These are phyloP conservation scores for Triglochin maritima DNA, from an alignment of 106 monocot species.

Conservation along the genomic window DNA sequence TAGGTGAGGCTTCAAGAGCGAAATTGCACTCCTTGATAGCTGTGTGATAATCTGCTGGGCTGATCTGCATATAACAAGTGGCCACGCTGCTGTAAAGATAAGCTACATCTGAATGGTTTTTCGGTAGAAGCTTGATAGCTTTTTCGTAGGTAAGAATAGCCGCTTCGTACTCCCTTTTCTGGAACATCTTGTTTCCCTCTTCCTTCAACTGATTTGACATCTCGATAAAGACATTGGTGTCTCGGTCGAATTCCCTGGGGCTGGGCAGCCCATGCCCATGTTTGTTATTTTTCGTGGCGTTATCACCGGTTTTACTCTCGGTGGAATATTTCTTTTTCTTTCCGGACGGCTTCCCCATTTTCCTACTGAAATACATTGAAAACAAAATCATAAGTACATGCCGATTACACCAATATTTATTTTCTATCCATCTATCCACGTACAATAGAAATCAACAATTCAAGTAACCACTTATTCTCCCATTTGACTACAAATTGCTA, in stretches of 20 bases:
- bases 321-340: slow-evolving; percentile 64
- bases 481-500: too few relatives aligned
- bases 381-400: too few relatives aligned
- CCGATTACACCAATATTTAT: too few relatives aligned
- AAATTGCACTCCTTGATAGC: slow-evolving; percentile 80
- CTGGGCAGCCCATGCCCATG: slow-evolving; percentile 1
- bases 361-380: too few relatives aligned
- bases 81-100: slow-evolving; percentile 64
- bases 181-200: slow-evolving; percentile 73
- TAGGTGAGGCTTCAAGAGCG: slow-evolving; percentile 68
- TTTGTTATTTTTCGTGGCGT: slow-evolving; percentile 20
- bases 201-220: slow-evolving; percentile 68
- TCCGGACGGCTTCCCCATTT: slow-evolving; percentile 74
- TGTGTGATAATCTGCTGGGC: slow-evolving; percentile 42
- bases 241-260: slow-evolving; percentile 45
- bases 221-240: slow-evolving; percentile 59
- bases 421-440: too few relatives aligned
- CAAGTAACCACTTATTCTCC: too few relatives aligned
- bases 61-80: slow-evolving; percentile 81
- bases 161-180: slow-evolving; percentile 68
- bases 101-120: slow-evolving; percentile 52
- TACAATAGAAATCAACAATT: too few relatives aligned
- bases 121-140: slow-evolving; percentile 75
- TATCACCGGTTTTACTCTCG: slow-evolving; percentile 12
- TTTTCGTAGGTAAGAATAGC: slow-evolving; percentile 81